Base-by-base conservation (phyloP, 2,329 filamentous ascomycete genomes). In the Clonostachys sp. region DNA sequence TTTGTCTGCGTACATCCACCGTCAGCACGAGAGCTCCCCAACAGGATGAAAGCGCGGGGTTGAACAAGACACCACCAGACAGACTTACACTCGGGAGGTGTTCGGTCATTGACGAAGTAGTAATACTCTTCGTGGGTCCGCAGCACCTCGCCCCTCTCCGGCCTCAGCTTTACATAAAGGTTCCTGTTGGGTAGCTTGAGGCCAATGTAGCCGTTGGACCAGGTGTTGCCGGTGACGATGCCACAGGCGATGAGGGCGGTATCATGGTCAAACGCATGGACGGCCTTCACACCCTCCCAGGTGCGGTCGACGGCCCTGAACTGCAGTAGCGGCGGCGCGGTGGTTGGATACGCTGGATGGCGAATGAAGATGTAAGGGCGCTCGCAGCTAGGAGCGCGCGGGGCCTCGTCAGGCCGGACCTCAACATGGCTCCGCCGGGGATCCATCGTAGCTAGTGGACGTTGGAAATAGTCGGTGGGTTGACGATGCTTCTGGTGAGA, bases 191-290 rank as follows among this genome's bases (percentile, higher is more conserved):
- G 33, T 38, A 44, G 41, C 41, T 42, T 42, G n/a, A 16, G 16
- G 13, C 6, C 17, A 13, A 17, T 41, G 39, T n/a, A 48, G 16
- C 42, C 42, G 34, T 12, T 36, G 30, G 30, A 14, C 46, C 42
- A 48, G 20, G 9, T 48, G 18, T 48, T 48, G 12, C 39, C 42
- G 12, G 35, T 41, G 8, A 48, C 16, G 18, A 48, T 48, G 18
- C 46, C 24, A 41, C 46, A 45, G 24, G 46, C 42, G 12, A 48
- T 14, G 20, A 48, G 42, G 6, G 42, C 46, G 14, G 42, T 45
- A 17, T 48, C 42, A 18, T 45, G 45, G 35, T 45, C 46, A n/a
- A 45, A 24, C 10, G 34, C 46, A 30, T 10, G 24, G 9, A 30
- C 24, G 24, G 24, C 8, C 24, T 30, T 30, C 7, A 13, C 8